Evolutionary conservation across 352 stramenopile species (phyloP), one percentile per base, ranked within the genome.

Genomic region (Phytopythium boreale): DNA sequence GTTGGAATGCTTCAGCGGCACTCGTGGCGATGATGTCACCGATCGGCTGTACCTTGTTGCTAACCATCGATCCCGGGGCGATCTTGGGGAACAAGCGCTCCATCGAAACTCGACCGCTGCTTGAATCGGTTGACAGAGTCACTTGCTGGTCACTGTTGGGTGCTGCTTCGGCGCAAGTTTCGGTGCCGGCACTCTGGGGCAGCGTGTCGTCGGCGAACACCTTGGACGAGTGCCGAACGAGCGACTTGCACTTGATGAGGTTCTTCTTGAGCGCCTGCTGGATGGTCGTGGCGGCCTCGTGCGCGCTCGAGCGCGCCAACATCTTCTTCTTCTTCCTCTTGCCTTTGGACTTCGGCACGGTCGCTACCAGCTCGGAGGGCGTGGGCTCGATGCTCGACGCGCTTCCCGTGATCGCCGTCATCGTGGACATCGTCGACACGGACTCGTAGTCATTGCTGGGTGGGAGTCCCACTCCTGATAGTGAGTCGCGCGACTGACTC

Each of bases 231-330:
- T 80, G 68, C 12, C 79, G 74, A 27, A 85, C 76, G 43, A 84
- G 66, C 52, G 75, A 76, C 26, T 75, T 69, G 37, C 69, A 76
- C 41, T 66, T 62, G 11, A 72, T 26, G 19, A 80, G n/a, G 11
- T 69, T 76, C 64, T 76, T 75, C 57, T 81, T 82, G 55, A 87
- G 20, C 7, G 72, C 78, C 24, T 79, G 75, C 27, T 84, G 76
- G 20, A 87, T 84, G 4, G 70, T 87, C 14, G 27, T 46, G 0
- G 77, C 78, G 2, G 78, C 75, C 22, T 61, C 66, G 17, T 81
- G 64, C 9, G 56, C 59, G 31, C 37, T 69, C 36, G 55, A 58
- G 8, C 47, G 52, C 36, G n/a, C 50, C 49, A 31, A 20, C 63
- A 41, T 34, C 29, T 53, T 19, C 24, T 53, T 53, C 29, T 62